phyloP scores from a whole-genome alignment of 352 stramenopile species.

The Globisporangium yorkense region DNA sequence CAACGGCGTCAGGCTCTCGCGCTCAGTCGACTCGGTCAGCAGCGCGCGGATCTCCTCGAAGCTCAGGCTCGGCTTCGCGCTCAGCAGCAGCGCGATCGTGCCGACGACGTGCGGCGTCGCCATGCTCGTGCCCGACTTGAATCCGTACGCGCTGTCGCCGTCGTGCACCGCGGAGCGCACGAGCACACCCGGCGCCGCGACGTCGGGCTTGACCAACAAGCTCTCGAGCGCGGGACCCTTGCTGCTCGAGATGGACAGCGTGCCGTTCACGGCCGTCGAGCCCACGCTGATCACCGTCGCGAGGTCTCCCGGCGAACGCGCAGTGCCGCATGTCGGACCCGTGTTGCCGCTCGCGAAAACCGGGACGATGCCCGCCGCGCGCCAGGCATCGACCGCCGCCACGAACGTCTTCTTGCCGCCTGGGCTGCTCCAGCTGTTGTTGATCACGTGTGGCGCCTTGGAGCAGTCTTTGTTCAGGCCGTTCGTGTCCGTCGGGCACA shows the following conservation, averaged over 20 bases:
- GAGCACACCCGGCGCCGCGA: slow-evolving; percentile 27
- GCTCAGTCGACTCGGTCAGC: slow-evolving; percentile 13
- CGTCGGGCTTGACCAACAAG: slow-evolving; percentile 37
- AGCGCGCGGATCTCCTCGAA: slow-evolving; percentile 18
- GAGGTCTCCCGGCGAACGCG: slow-evolving; percentile 32
- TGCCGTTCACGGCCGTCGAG: slow-evolving; percentile 26
- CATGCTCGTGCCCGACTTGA: slow-evolving; percentile 57
- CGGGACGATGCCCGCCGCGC: slow-evolving; percentile 36
- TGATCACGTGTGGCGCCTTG: slow-evolving; percentile 46
- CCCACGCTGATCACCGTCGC: slow-evolving; percentile 30
- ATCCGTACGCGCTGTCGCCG: slow-evolving; percentile 25
- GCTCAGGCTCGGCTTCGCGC: slow-evolving; percentile 22
- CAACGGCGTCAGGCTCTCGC: slow-evolving; percentile 3
- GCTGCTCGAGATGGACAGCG: slow-evolving; percentile 33
- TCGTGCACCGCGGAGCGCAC: slow-evolving; percentile 34
- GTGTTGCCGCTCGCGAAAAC: slow-evolving; percentile 50
- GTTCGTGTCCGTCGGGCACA: slow-evolving; percentile 50
- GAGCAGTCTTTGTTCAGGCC: slow-evolving; percentile 39
- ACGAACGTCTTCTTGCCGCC: slow-evolving; percentile 32
- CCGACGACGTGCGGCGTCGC: slow-evolving; percentile 39
- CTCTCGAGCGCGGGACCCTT: slow-evolving; percentile 23
- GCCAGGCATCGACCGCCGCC: slow-evolving; percentile 35
- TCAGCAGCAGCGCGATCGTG: slow-evolving; percentile 42
- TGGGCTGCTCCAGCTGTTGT: slow-evolving; percentile 43
- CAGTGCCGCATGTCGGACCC: slow-evolving; percentile 21